Conservation (phyloP, 1,284 basidiomycete species). For the Cystobasidiaceae sp. region DNA sequence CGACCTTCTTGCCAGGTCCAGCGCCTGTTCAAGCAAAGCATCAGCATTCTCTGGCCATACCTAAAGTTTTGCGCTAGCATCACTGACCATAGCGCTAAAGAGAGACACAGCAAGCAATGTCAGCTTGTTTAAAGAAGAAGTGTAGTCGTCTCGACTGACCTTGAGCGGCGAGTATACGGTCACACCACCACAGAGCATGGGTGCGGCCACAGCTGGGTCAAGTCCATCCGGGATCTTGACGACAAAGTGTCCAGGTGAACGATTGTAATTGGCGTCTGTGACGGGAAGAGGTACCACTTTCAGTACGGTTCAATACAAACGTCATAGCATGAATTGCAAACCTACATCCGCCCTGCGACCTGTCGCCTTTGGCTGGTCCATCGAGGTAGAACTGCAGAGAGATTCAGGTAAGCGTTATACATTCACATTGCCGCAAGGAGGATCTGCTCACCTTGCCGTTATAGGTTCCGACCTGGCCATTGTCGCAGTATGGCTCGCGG, state of each 20-base stretch:
- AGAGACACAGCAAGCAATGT: too few relatives aligned
- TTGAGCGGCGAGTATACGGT: too few relatives aligned
- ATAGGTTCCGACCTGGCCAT: slow-evolving; percentile 47
- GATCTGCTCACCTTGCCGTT: slow-evolving; percentile 34
- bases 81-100: too few relatives aligned
- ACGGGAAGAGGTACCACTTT: too few relatives aligned
- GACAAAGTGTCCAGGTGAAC: slow-evolving; percentile 48
- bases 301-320: too few relatives aligned
- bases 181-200: slow-evolving; percentile 49
- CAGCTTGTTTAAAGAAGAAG: too few relatives aligned
- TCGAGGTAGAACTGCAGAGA: slow-evolving; percentile 13
- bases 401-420: background rate
- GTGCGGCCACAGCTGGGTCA: slow-evolving; percentile 47
- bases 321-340: too few relatives aligned
- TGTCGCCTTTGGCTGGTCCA: slow-evolving; percentile 36
- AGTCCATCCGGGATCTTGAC: slow-evolving; percentile 47
- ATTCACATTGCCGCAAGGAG: background rate
- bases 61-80: too few relatives aligned
- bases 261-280: slow-evolving; percentile 49
- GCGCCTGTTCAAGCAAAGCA: too few relatives aligned
- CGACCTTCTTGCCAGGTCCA: slow-evolving; percentile 52
- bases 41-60: too few relatives aligned
- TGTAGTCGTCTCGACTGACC: too few relatives aligned
- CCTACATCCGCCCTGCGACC: slow-evolving; percentile 51
- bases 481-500: slow-evolving; percentile 49